phyloP scores from a whole-genome alignment of 2,329 filamentous ascomycete species.

The Aspergillus sp. region DNA sequence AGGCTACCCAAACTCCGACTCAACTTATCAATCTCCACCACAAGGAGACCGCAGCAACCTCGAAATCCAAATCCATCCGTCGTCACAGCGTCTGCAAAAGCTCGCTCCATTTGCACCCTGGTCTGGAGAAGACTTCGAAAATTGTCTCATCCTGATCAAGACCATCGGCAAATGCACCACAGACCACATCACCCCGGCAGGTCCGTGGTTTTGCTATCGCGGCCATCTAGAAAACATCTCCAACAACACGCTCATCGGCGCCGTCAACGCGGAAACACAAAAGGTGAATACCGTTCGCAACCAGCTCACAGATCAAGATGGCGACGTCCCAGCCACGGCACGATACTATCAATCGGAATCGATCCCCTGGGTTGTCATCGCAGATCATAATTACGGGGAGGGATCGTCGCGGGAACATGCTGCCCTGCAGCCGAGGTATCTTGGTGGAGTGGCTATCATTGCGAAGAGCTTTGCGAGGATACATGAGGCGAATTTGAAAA shows the following conservation, averaged over 20 bases:
- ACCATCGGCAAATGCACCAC: constrained; percentile 93
- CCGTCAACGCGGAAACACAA: constrained; percentile 91
- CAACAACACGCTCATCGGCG: constrained; percentile 99
- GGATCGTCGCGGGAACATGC: constrained; percentile 97
- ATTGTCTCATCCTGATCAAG: constrained; percentile 95
- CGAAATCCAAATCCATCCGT: constrained; percentile 78
- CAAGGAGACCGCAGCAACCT: constrained; percentile 67
- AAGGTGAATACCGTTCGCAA: constrained; percentile 99
- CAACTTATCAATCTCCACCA: constrained; percentile 96
- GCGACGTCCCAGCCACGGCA: constrained; percentile 86
- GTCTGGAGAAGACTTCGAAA: constrained; percentile 84
- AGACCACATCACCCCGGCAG: constrained; percentile 96
- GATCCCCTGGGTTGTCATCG: constrained; percentile 94
- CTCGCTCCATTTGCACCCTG: constrained; percentile 82
- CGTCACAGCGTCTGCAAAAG: constrained; percentile 90
- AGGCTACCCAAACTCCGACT: constrained; percentile 86
- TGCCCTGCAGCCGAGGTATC: constrained; percentile 93
- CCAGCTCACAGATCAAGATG: constrained; percentile 76
- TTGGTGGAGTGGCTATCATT: constrained; percentile 96
- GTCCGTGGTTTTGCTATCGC: constrained; percentile 98
- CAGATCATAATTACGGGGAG: constrained; percentile 99
- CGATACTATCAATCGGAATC: constrained; percentile 98
- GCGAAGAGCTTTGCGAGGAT: constrained; percentile 96
- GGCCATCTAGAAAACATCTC: constrained; percentile 99
- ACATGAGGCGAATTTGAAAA: constrained; percentile 99